These are phyloP conservation scores for Eucalyptus lansdowneana DNA, from an alignment of 345 rosid species.

Conservation along the genomic window DNA sequence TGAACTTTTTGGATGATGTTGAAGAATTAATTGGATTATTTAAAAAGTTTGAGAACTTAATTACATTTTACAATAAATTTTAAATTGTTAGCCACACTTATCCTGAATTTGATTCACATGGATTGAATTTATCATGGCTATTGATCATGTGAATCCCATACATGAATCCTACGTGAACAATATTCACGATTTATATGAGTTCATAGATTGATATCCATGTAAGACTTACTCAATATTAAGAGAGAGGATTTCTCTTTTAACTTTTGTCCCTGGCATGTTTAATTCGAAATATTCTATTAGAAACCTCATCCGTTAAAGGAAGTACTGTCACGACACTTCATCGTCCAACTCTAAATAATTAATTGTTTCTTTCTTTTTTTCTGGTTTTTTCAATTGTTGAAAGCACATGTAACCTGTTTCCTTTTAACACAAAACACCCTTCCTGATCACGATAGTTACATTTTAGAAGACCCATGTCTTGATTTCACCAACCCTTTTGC, in stretches of 20 bases:
- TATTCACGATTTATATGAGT: too few relatives aligned
- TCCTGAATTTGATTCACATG: not conserved
- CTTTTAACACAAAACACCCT: not conserved
- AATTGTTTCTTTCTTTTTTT: too few relatives aligned
- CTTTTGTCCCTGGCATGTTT: not conserved
- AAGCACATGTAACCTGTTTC: not conserved
- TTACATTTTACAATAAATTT: not conserved
- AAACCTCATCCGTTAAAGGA: not conserved
- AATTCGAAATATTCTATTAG: too few relatives aligned
- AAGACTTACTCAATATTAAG: not conserved
- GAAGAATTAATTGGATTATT: not conserved
- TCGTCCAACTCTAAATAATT: not conserved
- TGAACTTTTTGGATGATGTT: not conserved
- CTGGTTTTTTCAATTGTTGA: not conserved
- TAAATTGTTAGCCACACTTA: fast-evolving
- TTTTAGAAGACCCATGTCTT: too few relatives aligned
- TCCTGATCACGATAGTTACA: too few relatives aligned
- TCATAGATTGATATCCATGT: too few relatives aligned
- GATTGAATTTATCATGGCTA: fast-evolving
- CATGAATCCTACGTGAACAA: not conserved
- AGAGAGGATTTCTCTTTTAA: too few relatives aligned
- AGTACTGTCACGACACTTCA: not conserved
- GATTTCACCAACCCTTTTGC: too few relatives aligned
- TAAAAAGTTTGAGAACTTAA: fast-evolving
- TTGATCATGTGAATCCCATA: not conserved